Conservation (phyloP, 148 eudicot genomes). For the Heliamphora exappendiculata region DNA sequence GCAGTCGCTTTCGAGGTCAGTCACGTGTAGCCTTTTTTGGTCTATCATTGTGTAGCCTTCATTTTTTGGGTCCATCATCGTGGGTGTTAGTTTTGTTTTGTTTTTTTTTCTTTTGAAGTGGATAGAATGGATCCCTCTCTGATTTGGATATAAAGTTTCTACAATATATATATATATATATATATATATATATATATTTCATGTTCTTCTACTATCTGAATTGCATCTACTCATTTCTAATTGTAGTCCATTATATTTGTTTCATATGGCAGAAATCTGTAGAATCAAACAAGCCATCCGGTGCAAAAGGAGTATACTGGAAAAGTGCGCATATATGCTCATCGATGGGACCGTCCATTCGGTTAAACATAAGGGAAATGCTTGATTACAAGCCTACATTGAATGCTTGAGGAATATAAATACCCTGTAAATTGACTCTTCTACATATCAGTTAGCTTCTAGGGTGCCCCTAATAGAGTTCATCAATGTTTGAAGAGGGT, state of each 20-base stretch:
- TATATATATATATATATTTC: too few species aligned
- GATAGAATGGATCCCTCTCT: too few species aligned
- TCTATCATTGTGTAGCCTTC: too few species aligned
- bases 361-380: constrained; percentile 69
- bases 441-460: constrained; percentile 14
- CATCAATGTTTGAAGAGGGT: not conserved
- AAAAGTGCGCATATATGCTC: constrained; percentile 89
- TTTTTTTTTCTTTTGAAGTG: too few species aligned
- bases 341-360: constrained; percentile 90
- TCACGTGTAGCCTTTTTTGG: too few species aligned
- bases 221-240: not conserved
- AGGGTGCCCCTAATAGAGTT: not conserved
- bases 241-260: not conserved
- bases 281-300: constrained; percentile 79
- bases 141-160: too few species aligned
- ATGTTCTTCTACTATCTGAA: not conserved
- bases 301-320: constrained; percentile 95
- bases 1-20: too few species aligned
- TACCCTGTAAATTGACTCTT: constrained; percentile 23
- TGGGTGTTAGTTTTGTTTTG: too few species aligned
- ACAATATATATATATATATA: too few species aligned
- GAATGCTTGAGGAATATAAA: constrained; percentile 18
- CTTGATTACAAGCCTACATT: constrained; percentile 58
- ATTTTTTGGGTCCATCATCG: too few species aligned
- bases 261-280: constrained; percentile 65